Base-by-base conservation (phyloP, 352 stramenopile species). In the Phytophthora boehmeriae region DNA sequence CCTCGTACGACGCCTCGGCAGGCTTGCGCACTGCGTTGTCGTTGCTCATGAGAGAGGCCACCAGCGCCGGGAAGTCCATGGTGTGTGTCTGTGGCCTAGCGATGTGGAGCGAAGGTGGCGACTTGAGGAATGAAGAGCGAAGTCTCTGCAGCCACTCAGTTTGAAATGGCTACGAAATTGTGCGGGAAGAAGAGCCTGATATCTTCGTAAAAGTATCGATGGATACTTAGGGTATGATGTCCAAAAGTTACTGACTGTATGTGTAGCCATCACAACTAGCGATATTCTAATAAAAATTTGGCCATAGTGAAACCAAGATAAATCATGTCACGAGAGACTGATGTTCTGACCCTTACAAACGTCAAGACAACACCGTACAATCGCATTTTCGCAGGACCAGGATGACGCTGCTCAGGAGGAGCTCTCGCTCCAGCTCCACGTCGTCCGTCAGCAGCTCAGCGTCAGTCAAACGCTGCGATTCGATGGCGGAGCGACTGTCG, bases 11-110 rank as follows among this genome's bases (percentile, higher is more conserved):
- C n/a, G 78, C 66, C 59, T 95, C 87, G 14, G 87, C 85, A 52
- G 86, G 75, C 73, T 89, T 88, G 64, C 85, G 85, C 56, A 71
- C 68, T 8, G 61, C 59, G 55, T 92, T 91, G 75, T 93, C 85
- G 54, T 78, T 90, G 75, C 78, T 78, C 73, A 86, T 84, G 36
- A 93, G 80, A 75, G 85, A 80, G 58, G 75, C 78, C 59, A 92
- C 75, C 47, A 93, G 81, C 63, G 76, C 68, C 36, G 68, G 65
- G 66, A 92, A 92, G 76, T 92, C 80, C 83, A 92, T 92, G 50
- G 35, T 59, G n/a, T n/a, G n/a, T n/a, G n/a, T n/a, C n/a, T n/a
- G n/a, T n/a, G n/a, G n/a, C n/a, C n/a, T n/a, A n/a, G n/a, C n/a
- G n/a, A n/a, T n/a, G n/a, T 16, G 13, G 11, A 36, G 42, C 22